Evolutionary conservation across 164 flowering plant species (phyloP).

Genomic region (Warburgia ugandensis): DNA sequence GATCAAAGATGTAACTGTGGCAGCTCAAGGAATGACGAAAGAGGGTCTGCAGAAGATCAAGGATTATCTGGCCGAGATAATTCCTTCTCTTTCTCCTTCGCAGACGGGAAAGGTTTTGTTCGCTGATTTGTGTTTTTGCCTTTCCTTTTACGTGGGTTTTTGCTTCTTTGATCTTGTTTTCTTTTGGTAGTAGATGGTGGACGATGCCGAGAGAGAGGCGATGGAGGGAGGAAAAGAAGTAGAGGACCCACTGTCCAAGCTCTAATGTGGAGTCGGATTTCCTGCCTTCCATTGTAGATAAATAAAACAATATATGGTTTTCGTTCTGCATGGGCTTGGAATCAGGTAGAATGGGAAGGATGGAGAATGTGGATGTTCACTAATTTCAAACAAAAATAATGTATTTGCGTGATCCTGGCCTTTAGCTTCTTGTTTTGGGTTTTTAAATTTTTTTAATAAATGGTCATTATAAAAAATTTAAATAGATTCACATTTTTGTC

Average conservation of each 20-base stretch:
- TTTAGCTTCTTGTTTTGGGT: too few species aligned
- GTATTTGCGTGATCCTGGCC: too few species aligned
- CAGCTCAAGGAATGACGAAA: conserved; percentile 26
- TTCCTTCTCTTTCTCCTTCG: conserved; percentile 27
- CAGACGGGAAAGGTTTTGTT: conserved; percentile 14
- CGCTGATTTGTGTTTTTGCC: not conserved
- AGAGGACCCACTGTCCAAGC: conserved; percentile 1
- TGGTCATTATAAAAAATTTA: too few species aligned
- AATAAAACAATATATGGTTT: too few species aligned
- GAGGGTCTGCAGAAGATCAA: conserved; percentile 25
- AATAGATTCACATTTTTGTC: too few species aligned
- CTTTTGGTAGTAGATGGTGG: conserved; percentile 20
- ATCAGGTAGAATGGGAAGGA: too few species aligned
- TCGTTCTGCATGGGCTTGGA: too few species aligned
- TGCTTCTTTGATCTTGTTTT: not conserved
- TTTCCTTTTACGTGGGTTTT: not conserved
- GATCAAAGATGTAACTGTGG: conserved; percentile 19
- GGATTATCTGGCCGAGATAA: conserved; percentile 17
- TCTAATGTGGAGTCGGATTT: not conserved
- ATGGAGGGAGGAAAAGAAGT: not conserved
- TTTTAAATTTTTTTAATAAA: too few species aligned
- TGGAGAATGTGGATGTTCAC: too few species aligned
- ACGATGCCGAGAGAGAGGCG: conserved; percentile 29
- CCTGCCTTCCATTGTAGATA: too few species aligned
- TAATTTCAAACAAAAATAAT: too few species aligned